Conservation (phyloP, 345 rosid species). For the Balakata baccata region DNA sequence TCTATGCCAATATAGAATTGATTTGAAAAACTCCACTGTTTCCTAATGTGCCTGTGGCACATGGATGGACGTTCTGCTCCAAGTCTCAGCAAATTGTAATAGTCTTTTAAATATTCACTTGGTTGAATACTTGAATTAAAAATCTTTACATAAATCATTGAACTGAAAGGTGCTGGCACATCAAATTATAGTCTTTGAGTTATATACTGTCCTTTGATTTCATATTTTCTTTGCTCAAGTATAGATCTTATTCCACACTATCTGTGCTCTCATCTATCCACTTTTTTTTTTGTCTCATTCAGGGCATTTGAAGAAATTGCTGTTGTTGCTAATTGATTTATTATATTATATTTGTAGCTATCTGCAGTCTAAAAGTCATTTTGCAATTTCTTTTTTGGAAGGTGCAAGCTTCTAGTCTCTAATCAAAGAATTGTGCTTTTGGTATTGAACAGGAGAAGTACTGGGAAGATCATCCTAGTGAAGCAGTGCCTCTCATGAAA, state of each 20-base stretch:
- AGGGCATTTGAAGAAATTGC: neutral
- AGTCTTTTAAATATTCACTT: too few species aligned
- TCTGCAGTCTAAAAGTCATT: neutral
- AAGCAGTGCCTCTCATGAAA: constrained; percentile 75
- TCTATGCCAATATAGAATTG: too few species aligned
- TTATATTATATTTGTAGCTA: neutral
- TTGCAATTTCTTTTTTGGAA: neutral
- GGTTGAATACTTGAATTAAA: too few species aligned
- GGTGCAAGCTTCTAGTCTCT: constrained; percentile 4
- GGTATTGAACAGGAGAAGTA: constrained; percentile 62
- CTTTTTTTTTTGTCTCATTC: neutral
- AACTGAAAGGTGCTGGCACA: neutral
- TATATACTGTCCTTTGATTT: too few species aligned
- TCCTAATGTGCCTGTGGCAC: too few species aligned
- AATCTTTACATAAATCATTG: neutral
- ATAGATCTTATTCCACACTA: neutral
- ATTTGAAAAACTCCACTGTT: too few species aligned
- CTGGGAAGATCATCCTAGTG: constrained; percentile 93
- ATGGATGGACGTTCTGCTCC: too few species aligned
- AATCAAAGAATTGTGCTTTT: constrained; percentile 17
- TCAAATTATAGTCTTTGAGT: neutral
- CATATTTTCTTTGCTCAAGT: neutral
- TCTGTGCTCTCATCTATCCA: neutral
- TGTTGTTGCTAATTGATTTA: neutral
- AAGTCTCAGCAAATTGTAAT: too few species aligned